Evolutionary conservation across 768 basidiomycete species (phyloP).

Genomic region (Russula emetica): DNA sequence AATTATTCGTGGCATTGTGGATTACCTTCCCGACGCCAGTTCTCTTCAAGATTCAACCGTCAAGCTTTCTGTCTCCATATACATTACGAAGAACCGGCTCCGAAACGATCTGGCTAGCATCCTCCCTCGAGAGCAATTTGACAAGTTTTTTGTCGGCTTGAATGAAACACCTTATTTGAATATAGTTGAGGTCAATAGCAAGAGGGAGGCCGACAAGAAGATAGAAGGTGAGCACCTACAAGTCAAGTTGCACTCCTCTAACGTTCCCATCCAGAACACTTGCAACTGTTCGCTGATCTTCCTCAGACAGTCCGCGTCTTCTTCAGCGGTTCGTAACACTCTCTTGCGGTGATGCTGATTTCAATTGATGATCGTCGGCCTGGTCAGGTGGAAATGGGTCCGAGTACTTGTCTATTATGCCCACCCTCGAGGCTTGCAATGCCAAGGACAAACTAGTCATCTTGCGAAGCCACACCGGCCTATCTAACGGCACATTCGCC

Average conservation of each 20-base stretch:
- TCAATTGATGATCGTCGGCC: slow-evolving; percentile 13
- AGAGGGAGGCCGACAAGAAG: slow-evolving; percentile 20
- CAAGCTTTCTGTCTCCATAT: slow-evolving; percentile 18
- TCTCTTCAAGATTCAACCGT: slow-evolving; percentile 3
- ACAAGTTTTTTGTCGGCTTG: slow-evolving; percentile 20
- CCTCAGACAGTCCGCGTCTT: slow-evolving; percentile 19
- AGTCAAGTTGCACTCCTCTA: neutral
- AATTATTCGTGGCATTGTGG: slow-evolving; percentile 3
- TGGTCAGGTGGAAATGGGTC: slow-evolving; percentile 52
- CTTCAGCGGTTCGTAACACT: slow-evolving; percentile 17
- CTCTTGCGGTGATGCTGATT: neutral
- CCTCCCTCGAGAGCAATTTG: slow-evolving; percentile 20
- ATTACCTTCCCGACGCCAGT: slow-evolving; percentile 6
- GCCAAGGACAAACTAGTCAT: slow-evolving; percentile 63
- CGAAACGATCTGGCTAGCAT: slow-evolving; percentile 14
- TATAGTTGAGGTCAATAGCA: slow-evolving; percentile 22
- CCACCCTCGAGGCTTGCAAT: slow-evolving; percentile 54
- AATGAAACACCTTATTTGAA: slow-evolving; percentile 17
- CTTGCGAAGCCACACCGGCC: slow-evolving; percentile 47
- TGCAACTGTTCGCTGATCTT: slow-evolving; percentile 20
- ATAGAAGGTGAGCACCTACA: slow-evolving; percentile 16
- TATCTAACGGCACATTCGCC: slow-evolving; percentile 42
- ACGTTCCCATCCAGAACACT: slow-evolving; percentile 14
- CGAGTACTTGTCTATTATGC: slow-evolving; percentile 52
- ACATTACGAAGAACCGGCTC: slow-evolving; percentile 16